Percentiles rank a stretch among this genome's conserved stretches.
Evolutionary conservation across 2,329 filamentous ascomycete genomes (phyloP).

Genomic region (Apiospora rasikravindrae): DNA sequence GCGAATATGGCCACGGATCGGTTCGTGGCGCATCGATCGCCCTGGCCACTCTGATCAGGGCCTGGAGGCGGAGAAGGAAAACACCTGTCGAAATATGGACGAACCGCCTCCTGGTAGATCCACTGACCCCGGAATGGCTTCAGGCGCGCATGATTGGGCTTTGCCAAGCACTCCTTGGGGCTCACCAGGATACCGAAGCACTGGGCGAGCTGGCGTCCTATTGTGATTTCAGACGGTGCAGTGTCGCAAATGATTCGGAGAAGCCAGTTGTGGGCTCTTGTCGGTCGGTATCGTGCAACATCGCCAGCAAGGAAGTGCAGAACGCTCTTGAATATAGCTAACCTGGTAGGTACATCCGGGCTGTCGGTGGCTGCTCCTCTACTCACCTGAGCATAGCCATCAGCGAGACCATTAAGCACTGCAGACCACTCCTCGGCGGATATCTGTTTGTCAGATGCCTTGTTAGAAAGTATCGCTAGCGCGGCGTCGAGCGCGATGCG

Average conservation of each 20-base stretch:
- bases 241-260: conserved; percentile 29
- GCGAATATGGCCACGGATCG: conserved; percentile 55
- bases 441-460: conserved; percentile 28
- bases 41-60: conserved; percentile 24
- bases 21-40: conserved; percentile 40
- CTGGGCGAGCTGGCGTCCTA: conserved; percentile 34
- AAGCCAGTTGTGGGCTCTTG: conserved; percentile 27
- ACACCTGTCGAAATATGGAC: conserved; percentile 45
- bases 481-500: conserved; percentile 34
- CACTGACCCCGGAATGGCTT: conserved; percentile 35
- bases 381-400: conserved; percentile 5
- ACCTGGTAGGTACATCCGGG: conserved; percentile 14
- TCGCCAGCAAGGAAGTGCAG: conserved; percentile 39
- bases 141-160: conserved; percentile 33
- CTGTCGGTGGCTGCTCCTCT: background rate
- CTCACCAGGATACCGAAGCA: conserved; percentile 35
- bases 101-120: conserved; percentile 38
- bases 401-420: background rate
- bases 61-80: conserved; percentile 35
- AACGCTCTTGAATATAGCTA: conserved; percentile 35
- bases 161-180: conserved; percentile 34
- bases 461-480: conserved; percentile 36
- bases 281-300: conserved; percentile 32
- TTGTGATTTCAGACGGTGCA: conserved; percentile 25
- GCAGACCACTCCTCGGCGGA: background rate